Evolutionary conservation across 2,329 filamentous ascomycete species (phyloP).

Genomic region (Scedosporium boydii): DNA sequence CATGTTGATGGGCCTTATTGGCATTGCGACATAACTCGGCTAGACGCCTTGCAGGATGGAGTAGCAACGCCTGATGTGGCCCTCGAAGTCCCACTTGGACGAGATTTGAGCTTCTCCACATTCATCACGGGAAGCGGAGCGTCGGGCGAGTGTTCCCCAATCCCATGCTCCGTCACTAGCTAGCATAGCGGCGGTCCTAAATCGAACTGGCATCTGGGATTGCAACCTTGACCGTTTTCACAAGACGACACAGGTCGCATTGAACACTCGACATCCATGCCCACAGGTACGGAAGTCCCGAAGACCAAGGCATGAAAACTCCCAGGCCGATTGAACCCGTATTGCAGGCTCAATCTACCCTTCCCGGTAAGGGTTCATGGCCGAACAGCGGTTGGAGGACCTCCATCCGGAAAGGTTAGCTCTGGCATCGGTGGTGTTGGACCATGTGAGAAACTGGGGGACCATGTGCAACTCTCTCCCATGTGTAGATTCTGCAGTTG

Average conservation of each 20-base stretch:
- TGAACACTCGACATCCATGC: too few species aligned
- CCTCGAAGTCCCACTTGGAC: not conserved
- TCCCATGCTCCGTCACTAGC: not conserved
- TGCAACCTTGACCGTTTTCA: not conserved
- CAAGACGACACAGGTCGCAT: not conserved
- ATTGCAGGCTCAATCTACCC: not conserved
- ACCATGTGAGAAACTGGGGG: not conserved
- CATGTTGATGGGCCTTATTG: not conserved
- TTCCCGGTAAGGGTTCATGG: not conserved
- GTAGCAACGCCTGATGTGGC: conserved; percentile 2
- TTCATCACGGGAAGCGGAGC: not conserved
- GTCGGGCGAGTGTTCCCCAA: not conserved
- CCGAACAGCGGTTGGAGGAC: not conserved
- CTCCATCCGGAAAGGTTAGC: not conserved
- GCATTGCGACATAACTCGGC: not conserved
- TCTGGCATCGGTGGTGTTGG: not conserved
- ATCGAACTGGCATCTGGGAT: too few species aligned
- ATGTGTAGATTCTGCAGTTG: not conserved
- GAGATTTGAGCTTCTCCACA: not conserved
- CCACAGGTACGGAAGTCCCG: not conserved
- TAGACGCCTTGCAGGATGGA: not conserved
- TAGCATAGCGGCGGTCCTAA: not conserved
- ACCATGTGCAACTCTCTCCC: not conserved
- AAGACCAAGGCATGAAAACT: not conserved
- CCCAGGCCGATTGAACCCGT: not conserved